Conservation (phyloP, 495 filamentous ascomycete genomes). For the Lophium mytilinum region DNA sequence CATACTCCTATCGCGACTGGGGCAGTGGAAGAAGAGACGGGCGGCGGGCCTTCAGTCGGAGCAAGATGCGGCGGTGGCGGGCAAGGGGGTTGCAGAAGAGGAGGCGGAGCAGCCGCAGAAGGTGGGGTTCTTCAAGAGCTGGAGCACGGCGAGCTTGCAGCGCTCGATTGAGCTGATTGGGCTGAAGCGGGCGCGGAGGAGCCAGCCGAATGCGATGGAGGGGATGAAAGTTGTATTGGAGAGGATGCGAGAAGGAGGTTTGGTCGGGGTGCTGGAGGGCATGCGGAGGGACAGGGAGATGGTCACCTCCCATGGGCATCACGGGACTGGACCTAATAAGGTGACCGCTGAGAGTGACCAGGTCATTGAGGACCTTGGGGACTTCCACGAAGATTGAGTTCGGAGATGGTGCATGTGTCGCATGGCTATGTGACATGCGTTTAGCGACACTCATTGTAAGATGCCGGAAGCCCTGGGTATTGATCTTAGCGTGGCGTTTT, state of each 20-base stretch:
- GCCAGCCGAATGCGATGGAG: slow-evolving; percentile 78
- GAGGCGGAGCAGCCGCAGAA: slow-evolving; percentile 44
- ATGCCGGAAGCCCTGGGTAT: neutral
- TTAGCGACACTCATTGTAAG: too few relatives aligned
- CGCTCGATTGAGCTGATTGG: slow-evolving; percentile 85
- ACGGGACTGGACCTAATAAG: neutral
- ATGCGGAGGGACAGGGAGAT: slow-evolving; percentile 59
- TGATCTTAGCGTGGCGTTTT: neutral
- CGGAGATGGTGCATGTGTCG: too few relatives aligned
- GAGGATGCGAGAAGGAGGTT: slow-evolving; percentile 69
- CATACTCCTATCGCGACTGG: slow-evolving; percentile 73
- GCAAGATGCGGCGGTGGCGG: slow-evolving; percentile 31
- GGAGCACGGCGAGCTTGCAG: slow-evolving; percentile 76
- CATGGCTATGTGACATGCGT: too few relatives aligned
- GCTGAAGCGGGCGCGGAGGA: slow-evolving; percentile 70
- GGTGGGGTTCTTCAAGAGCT: slow-evolving; percentile 57
- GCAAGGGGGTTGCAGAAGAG: slow-evolving; percentile 20
- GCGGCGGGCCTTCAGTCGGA: slow-evolving; percentile 36
- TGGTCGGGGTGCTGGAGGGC: slow-evolving; percentile 78
- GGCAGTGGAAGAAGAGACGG: slow-evolving; percentile 50
- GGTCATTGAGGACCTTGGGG: neutral
- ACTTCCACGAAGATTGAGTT: slow-evolving; percentile 3
- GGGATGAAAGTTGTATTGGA: slow-evolving; percentile 94
- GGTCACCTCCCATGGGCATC: neutral
- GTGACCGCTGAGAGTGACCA: neutral